A percentile compares a stretch with the other conserved stretches of the same genome.
Evolutionary conservation across 2,329 filamentous ascomycete genomes (phyloP).

Genomic region (Neonectria neomacrospora): DNA sequence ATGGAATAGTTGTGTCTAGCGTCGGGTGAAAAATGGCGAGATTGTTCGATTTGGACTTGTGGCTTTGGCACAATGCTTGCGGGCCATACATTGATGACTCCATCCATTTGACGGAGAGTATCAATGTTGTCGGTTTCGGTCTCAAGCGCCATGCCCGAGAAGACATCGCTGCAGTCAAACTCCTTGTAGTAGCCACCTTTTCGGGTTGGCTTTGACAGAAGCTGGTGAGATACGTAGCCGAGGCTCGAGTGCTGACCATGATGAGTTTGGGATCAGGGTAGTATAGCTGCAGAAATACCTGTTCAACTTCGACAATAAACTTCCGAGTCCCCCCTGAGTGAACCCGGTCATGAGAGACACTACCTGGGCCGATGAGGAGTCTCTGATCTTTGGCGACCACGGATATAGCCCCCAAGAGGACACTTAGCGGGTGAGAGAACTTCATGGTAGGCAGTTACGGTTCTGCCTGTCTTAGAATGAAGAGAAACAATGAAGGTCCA

Average conservation of each 20-base stretch:
- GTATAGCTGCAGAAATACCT: constrained; percentile 30
- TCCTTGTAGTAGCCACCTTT: constrained; percentile 40
- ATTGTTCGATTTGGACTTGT: constrained; percentile 27
- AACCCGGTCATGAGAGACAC: constrained; percentile 10
- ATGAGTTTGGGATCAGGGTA: constrained; percentile 27
- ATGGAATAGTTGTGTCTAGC: constrained; percentile 47
- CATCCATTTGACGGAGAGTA: constrained; percentile 46
- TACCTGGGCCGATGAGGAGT: constrained; percentile 4
- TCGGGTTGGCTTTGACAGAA: constrained; percentile 32
- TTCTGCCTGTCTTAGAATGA: constrained; percentile 2
- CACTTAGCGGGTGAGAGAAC: constrained; percentile 27
- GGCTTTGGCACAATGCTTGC: constrained; percentile 43
- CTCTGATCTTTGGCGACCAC: constrained; percentile 23
- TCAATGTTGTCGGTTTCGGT: constrained; percentile 48
- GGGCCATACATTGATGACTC: constrained; percentile 53
- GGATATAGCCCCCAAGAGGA: constrained; percentile 24
- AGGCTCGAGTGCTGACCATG: constrained; percentile 28
- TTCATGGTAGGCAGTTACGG: constrained; percentile 31
- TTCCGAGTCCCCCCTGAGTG: constrained; percentile 32
- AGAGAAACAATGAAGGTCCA: background rate
- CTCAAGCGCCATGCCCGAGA: constrained; percentile 50
- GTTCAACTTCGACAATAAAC: constrained; percentile 43
- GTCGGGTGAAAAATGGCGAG: constrained; percentile 25
- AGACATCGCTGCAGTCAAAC: constrained; percentile 51
- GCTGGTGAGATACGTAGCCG: constrained; percentile 36